phyloP scores from a whole-genome alignment of 441 rosid species.

The Erysimum cheiri region DNA sequence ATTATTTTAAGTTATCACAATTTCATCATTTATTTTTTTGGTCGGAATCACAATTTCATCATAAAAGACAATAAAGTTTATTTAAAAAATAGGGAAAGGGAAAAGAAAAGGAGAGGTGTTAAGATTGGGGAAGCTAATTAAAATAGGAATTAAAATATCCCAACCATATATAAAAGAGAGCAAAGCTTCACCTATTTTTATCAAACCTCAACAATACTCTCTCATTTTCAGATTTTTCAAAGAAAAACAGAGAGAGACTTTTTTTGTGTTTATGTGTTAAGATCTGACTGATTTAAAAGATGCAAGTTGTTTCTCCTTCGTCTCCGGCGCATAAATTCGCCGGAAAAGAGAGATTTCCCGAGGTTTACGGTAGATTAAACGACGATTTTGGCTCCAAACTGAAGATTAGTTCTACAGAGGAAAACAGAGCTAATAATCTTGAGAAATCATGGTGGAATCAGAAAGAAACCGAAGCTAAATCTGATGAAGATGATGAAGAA shows the following conservation, averaged over 20 bases:
- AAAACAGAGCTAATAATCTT: not conserved
- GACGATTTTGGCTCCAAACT: slow-evolving; percentile 47
- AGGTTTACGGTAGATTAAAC: slow-evolving; percentile 28
- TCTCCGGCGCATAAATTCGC: slow-evolving; percentile 32
- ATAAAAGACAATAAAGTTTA: not conserved
- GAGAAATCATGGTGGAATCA: slow-evolving; percentile 2
- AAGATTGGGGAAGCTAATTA: not conserved
- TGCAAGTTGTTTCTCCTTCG: slow-evolving; percentile 40
- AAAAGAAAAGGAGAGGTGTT: slow-evolving; percentile 21
- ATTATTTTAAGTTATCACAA: slow-evolving; percentile 1
- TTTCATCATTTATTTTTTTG: too few species aligned
- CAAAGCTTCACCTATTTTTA: slow-evolving; percentile 36
- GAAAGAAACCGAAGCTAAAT: slow-evolving; percentile 16
- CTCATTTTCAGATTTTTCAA: slow-evolving; percentile 14
- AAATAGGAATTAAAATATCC: slow-evolving; percentile 24
- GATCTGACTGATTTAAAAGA: slow-evolving; percentile 14
- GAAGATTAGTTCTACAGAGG: slow-evolving; percentile 10
- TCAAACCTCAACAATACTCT: slow-evolving; percentile 19
- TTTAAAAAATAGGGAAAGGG: not conserved
- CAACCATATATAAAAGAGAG: slow-evolving; percentile 31
- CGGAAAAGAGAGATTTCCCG: slow-evolving; percentile 24
- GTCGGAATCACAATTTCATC: not conserved
- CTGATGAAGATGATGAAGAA: slow-evolving; percentile 24
- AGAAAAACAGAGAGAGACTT: not conserved
- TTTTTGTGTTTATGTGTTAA: slow-evolving; percentile 21